These are phyloP conservation scores for Saccharomycopsis fermentans DNA, from an alignment of 805 yeast genomes.

Conservation along the genomic window DNA sequence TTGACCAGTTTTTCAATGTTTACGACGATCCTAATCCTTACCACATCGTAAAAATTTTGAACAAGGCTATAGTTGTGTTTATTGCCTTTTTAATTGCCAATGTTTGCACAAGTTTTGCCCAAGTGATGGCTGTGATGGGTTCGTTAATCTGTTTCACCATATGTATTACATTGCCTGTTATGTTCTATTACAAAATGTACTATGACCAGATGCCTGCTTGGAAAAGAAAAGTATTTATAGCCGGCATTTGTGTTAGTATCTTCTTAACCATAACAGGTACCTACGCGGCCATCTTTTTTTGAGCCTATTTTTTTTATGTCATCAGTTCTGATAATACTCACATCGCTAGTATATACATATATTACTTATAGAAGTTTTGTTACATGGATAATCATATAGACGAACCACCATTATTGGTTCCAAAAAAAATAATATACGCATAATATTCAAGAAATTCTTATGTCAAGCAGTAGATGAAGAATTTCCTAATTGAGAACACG, in stretches of 20 bases:
- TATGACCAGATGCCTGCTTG: slow-evolving; percentile 25
- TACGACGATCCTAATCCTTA: neutral
- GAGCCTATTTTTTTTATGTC: neutral
- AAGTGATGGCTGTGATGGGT: slow-evolving; percentile 64
- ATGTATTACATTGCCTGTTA: slow-evolving; percentile 59
- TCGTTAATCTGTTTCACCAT: slow-evolving; percentile 63
- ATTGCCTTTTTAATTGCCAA: slow-evolving; percentile 15
- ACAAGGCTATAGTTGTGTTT: slow-evolving; percentile 12
- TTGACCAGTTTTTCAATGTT: slow-evolving; percentile 32
- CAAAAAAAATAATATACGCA: too few relatives aligned
- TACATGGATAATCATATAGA: too few relatives aligned
- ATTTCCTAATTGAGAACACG: too few relatives aligned
- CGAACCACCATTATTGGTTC: too few relatives aligned
- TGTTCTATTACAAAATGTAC: slow-evolving; percentile 49
- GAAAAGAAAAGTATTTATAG: slow-evolving; percentile 21
- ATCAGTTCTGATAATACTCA: too few relatives aligned
- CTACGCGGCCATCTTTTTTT: slow-evolving; percentile 15
- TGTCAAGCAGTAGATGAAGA: too few relatives aligned
- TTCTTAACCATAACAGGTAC: slow-evolving; percentile 16
- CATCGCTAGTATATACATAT: too few relatives aligned
- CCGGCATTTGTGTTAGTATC: slow-evolving; percentile 9
- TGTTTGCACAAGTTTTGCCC: slow-evolving; percentile 60
- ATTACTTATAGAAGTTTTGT: too few relatives aligned
- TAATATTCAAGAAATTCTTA: too few relatives aligned
- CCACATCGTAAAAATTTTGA: slow-evolving; percentile 12